Evolutionary conservation across 768 basidiomycete genomes (phyloP).

Genomic region (Tricholoma hemisulphureum): DNA sequence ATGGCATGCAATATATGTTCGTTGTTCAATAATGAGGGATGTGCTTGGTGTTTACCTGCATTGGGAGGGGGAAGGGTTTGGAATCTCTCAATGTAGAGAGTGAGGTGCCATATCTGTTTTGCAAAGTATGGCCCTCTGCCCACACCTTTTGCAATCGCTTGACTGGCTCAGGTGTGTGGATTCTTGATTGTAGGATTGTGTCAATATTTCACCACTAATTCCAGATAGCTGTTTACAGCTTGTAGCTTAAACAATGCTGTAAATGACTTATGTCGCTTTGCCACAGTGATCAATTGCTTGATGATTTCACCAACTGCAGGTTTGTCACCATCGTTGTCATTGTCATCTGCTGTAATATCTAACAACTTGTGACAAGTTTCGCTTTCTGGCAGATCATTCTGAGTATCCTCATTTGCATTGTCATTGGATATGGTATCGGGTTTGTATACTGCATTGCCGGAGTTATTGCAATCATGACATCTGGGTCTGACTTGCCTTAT

Average conservation of each 20-base stretch:
- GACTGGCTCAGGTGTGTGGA: constrained; percentile 7
- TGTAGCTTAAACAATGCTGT: constrained; percentile 11
- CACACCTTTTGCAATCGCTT: constrained; percentile 3
- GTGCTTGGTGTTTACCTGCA: constrained; percentile 18
- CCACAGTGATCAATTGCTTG: constrained; percentile 4
- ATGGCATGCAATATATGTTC: constrained; percentile 13
- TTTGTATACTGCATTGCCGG: background rate
- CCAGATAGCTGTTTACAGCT: constrained; percentile 9
- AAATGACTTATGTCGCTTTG: constrained; percentile 8
- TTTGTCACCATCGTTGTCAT: background rate
- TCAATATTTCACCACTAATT: constrained; percentile 2
- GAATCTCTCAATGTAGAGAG: constrained; percentile 12
- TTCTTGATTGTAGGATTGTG: constrained; percentile 5
- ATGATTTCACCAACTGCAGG: background rate
- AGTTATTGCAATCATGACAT: background rate
- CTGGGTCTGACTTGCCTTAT: background rate
- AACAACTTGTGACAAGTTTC: background rate
- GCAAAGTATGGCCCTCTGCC: constrained; percentile 18
- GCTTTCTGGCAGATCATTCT: background rate
- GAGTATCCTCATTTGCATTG: background rate
- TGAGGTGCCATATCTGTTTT: constrained; percentile 3
- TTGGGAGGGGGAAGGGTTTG: constrained; percentile 9
- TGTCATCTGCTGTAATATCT: background rate
- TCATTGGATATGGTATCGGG: background rate
- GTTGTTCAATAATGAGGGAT: constrained; percentile 18